These are phyloP conservation scores for Calonectria honghensis DNA, from an alignment of 2,329 filamentous ascomycete genomes.

Conservation along the genomic window DNA sequence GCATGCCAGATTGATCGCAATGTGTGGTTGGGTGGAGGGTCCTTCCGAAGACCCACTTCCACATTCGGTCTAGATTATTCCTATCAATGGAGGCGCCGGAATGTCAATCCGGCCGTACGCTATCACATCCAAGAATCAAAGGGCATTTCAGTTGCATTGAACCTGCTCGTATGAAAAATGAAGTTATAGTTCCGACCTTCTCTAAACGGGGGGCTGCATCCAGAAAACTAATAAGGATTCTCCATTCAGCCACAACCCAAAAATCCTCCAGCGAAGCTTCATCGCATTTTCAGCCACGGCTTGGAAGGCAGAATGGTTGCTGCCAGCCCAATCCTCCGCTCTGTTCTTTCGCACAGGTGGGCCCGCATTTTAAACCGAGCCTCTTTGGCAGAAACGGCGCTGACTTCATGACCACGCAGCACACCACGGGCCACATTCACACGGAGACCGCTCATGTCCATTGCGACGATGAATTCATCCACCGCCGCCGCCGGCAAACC, in stretches of 20 bases:
- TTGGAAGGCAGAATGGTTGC: not conserved
- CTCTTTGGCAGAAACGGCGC: too few species aligned
- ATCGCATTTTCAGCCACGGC: not conserved
- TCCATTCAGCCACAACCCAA: not conserved
- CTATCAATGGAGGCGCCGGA: not conserved
- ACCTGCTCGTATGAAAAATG: not conserved
- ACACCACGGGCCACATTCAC: not conserved
- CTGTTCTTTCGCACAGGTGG: not conserved
- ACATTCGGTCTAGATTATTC: not conserved
- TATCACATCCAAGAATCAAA: not conserved
- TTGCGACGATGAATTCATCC: not conserved
- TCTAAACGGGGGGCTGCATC: not conserved
- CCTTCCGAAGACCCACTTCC: not conserved
- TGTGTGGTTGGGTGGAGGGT: not conserved
- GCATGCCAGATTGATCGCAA: not conserved
- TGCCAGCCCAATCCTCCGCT: not conserved
- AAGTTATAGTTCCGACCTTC: too few species aligned
- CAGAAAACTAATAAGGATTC: not conserved
- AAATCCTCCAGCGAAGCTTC: too few species aligned
- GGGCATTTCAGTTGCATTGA: not conserved
- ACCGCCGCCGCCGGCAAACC: conserved; percentile 1
- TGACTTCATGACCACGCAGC: not conserved
- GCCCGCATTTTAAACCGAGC: not conserved
- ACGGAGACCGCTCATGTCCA: not conserved
- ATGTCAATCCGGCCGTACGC: not conserved